Evolutionary conservation across 1,139 yeast species (phyloP), one percentile per base, ranked within the genome.

Genomic region (Taphrina betulina): DNA sequence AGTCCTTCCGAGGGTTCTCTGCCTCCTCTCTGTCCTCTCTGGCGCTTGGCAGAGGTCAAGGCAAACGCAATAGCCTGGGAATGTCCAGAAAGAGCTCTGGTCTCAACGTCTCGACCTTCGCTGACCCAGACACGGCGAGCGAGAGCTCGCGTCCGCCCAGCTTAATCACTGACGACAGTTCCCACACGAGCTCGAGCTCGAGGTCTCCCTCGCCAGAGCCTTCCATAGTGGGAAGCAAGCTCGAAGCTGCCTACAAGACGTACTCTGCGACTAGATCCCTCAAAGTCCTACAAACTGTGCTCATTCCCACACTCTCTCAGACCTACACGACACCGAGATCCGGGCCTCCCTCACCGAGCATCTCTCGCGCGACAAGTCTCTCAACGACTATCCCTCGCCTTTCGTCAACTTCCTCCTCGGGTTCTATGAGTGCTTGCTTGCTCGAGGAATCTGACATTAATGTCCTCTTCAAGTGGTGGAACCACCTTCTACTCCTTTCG

Each of bases 181-280:
- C 54, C 31, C 24, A 31, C 24, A 41, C 46, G 12, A 50, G 46
- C 12, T 23, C 31, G 26, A 38, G 46, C 34, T 50, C 54, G 16
- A 35, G 54, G 3, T 50, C 54, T 4, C 46, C 54, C 5, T 50
- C 54, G 17, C 54, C 54, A n/a, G 54, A 50, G 31, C 54, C 54
- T n/a, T 16, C 37, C 19, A 26, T 20, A 5, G 19, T 3, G 16
- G 17, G 37, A 14, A 20, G 23, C 19, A 41, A 46, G 7, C 45
- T 50, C 40, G 54, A 40, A 14, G n/a, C 46, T 12, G 54, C 54
- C 12, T 50, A 38, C 34, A 38, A 50, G 20, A 24, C n/a, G 5
- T 50, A 50, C 40, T 14, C 43, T 10, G 23, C 36, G n/a, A 38
- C 54, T 7, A n/a, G 14, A 12, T 38, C 43, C 16, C 46, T 28